Percentiles rank a stretch among this genome's conserved stretches.
These are phyloP conservation scores for Paragyromitra xinjiangensis DNA, from an alignment of 495 filamentous ascomycete species.

Conservation along the genomic window DNA sequence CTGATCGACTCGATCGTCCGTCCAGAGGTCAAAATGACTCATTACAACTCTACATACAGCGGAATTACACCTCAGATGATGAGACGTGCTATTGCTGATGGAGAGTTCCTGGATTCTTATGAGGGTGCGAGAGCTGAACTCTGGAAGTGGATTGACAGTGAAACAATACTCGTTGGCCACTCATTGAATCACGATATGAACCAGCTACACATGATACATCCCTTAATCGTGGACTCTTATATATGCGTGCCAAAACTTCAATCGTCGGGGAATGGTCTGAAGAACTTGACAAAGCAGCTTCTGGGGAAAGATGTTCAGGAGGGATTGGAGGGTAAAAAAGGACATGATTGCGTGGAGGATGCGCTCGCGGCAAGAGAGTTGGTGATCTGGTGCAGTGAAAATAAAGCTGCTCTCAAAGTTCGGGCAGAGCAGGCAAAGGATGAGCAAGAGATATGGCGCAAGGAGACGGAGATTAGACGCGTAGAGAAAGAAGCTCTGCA, in stretches of 20 bases:
- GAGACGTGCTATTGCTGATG: slow-evolving; percentile 54
- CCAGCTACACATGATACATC: slow-evolving; percentile 61
- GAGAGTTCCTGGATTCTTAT: slow-evolving; percentile 61
- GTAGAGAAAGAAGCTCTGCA: slow-evolving; percentile 5
- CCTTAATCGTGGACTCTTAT: slow-evolving; percentile 60
- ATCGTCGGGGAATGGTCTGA: slow-evolving; percentile 53
- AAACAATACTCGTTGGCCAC: slow-evolving; percentile 64
- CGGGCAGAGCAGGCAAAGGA: slow-evolving; percentile 30
- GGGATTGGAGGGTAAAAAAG: slow-evolving; percentile 51
- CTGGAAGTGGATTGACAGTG: slow-evolving; percentile 59
- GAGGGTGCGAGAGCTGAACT: slow-evolving; percentile 59
- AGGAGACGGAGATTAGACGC: slow-evolving; percentile 31
- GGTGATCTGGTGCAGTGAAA: slow-evolving; percentile 59
- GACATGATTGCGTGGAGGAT: slow-evolving; percentile 62
- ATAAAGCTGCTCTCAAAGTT: slow-evolving; percentile 31
- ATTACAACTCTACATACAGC: slow-evolving; percentile 60
- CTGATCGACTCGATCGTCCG: slow-evolving; percentile 62
- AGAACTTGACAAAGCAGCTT: slow-evolving; percentile 56
- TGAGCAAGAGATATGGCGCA: slow-evolving; percentile 36
- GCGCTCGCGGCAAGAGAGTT: slow-evolving; percentile 60
- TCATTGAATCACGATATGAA: slow-evolving; percentile 61
- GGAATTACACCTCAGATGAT: slow-evolving; percentile 59
- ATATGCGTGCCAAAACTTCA: slow-evolving; percentile 45
- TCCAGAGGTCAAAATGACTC: slow-evolving; percentile 55
- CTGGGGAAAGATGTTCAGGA: slow-evolving; percentile 58